Evolutionary conservation across 108 stramenopile species (phyloP), one percentile per base, ranked within the genome.

Genomic region (Asterionellopsis glacialis): DNA sequence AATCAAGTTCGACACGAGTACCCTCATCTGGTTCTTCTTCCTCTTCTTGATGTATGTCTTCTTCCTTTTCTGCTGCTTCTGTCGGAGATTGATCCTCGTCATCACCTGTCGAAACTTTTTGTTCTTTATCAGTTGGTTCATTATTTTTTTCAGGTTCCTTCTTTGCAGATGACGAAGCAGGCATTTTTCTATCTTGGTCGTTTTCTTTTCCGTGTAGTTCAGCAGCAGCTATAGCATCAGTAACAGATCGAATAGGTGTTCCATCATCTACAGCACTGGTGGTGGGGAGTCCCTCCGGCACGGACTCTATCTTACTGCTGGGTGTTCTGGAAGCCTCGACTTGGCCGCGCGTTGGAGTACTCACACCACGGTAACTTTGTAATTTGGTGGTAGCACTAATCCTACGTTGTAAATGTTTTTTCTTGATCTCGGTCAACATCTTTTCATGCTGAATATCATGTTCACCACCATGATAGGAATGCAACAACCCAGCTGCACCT

Each of bases 381-480:
- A 33, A 7, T 33, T 33, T 33, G 5, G 33, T 5, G 2, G 33
- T 33, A 2, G 33, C 33, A 7, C 33, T 33, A 5, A 33, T 33
- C 7, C 7, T 33, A 7, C 33, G 33, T 33, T 33, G 33, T 7
- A 33, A 33, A 33, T 33, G 33, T 33, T 33, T 33, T 33, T 33
- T 33, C 33, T 33, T 33, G 2, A 33, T 33, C 7, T 33, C 33
- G 2, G 33, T 33, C 33, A 33, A 33, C 33, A 33, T 33, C 33
- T 48, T 48, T 9, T 48, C 27, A 33, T 59, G 25, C 10, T 16
- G 6, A 26, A 59, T 59, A 6, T 41, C 41, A 6, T 59, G 44
- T 47, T 43, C 18, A 44, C 44, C 44, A 44, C 58, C 58, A 9
- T 41, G 58, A 45, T 59, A 59, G n/a, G 14, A 28, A 21, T 45